Evolutionary conservation across 345 rosid genomes (phyloP), one percentile per base, ranked within the genome.

Genomic region (Moricandia moricandioides): DNA sequence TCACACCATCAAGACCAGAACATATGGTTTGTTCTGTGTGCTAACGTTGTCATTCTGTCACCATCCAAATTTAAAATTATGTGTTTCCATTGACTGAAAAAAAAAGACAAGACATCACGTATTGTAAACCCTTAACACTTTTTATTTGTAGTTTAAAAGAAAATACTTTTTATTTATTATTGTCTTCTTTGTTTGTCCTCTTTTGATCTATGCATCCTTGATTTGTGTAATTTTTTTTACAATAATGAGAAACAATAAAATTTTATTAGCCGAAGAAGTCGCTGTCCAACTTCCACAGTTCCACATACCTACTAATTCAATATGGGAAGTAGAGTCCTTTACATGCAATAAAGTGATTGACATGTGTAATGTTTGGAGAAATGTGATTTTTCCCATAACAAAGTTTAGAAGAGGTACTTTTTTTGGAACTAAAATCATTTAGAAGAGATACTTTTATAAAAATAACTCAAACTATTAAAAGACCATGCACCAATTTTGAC

Each of bases 191-290:
- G 51, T 40, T 27, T 58, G 45, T 12, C 39, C 40, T 58, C 29
- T 58, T 6, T 40, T 5, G 8, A 45, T 14, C 62, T 24, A 61
- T 4, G 55, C 56, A 40, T 59, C 69, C 73, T 75, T 47, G 30
- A 26, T 67, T 51, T 30, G 51, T 66, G 13, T 18, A 57, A 18
- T 52, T 21, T 21, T 31, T 17, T 8, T 16, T 8, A 27, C 14
- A 7, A 52, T 54, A 13, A 61, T 30, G 12, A 9, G 27, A 62
- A 45, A 9, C 17, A 51, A 34, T 49, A 9, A 54, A 9, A 35
- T 34, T 63, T 65, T 65, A 74, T 33, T 58, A 68, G 69, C 79
- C 63, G 69, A 57, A 68, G 63, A 75, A 75, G 74, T 75, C 74
- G 74, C 45, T 29, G 16, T 75, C 73, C 69, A 61, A 60, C 69